phyloP scores from a whole-genome alignment of 176 grass and related monocot species.

The Aegilops longissima region DNA sequence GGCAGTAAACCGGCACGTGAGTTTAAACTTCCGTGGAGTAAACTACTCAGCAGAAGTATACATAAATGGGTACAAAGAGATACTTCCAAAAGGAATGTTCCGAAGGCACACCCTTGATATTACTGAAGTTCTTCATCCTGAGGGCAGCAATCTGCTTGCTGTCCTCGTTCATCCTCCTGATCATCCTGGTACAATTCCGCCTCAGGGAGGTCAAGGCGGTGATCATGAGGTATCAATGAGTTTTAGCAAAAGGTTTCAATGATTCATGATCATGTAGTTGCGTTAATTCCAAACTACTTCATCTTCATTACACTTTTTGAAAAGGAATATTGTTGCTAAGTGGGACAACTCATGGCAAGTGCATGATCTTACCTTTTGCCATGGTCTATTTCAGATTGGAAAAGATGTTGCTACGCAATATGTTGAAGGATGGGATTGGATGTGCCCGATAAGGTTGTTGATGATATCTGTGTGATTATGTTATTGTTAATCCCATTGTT shows the following conservation, averaged over 20 bases:
- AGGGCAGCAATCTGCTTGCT: conserved; percentile 82
- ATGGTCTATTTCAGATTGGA: conserved; percentile 67
- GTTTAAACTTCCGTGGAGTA: conserved; percentile 91
- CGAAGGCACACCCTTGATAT: conserved; percentile 84
- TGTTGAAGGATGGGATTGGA: conserved; percentile 99
- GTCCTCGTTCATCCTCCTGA: conserved; percentile 93
- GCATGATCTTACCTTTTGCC: conserved; percentile 17
- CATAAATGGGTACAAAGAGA: conserved; percentile 77
- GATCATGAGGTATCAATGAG: conserved; percentile 71
- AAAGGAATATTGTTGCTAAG: conserved; percentile 27
- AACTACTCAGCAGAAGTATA: conserved; percentile 95
- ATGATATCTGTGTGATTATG: not conserved
- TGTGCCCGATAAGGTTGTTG: conserved; percentile 85
- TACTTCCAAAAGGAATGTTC: conserved; percentile 97
- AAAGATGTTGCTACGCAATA: conserved; percentile 95
- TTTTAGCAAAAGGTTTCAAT: not conserved
- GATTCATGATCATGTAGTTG: not conserved
- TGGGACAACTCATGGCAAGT: not conserved
- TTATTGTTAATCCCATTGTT: not conserved
- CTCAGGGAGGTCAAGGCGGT: conserved; percentile 85
- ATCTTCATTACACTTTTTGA: not conserved
- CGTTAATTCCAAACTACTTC: not conserved
- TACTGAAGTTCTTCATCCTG: conserved; percentile 76
- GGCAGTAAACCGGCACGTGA: conserved; percentile 71
- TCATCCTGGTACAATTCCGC: conserved; percentile 92